Evolutionary conservation across 495 filamentous ascomycete species (phyloP).

Genomic region (Wilcoxina mikolae): DNA sequence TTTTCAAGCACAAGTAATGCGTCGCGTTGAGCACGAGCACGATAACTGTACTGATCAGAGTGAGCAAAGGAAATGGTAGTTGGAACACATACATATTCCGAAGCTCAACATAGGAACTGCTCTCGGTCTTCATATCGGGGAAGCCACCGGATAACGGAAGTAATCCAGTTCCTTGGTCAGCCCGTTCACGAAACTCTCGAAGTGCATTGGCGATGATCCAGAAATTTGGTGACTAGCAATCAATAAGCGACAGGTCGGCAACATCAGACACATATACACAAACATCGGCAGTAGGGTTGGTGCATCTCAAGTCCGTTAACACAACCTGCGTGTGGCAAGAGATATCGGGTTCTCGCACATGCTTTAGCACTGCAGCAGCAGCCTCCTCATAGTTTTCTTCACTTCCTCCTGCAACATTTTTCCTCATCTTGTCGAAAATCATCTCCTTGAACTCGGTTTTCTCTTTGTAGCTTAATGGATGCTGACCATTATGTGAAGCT

Average conservation of each 20-base stretch:
- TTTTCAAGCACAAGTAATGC: slow-evolving; percentile 56
- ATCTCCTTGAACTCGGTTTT: slow-evolving; percentile 67
- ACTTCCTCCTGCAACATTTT: slow-evolving; percentile 63
- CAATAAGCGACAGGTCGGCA: background rate
- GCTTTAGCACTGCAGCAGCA: slow-evolving; percentile 70
- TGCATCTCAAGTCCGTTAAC: slow-evolving; percentile 51
- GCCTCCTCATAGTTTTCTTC: slow-evolving; percentile 98
- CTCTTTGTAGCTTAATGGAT: slow-evolving; percentile 64
- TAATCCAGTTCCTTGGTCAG: slow-evolving; percentile 36
- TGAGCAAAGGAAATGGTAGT: background rate
- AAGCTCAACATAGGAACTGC: slow-evolving; percentile 74
- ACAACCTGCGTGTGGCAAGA: slow-evolving; percentile 58
- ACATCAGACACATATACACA: slow-evolving; percentile 3
- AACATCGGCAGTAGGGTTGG: slow-evolving; percentile 31
- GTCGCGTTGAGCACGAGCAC: slow-evolving; percentile 69
- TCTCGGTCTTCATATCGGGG: slow-evolving; percentile 97
- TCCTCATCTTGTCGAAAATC: slow-evolving; percentile 51
- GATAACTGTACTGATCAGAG: slow-evolving; percentile 47
- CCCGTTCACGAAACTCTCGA: slow-evolving; percentile 52
- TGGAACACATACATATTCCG: slow-evolving; percentile 50
- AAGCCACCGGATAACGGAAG: slow-evolving; percentile 77
- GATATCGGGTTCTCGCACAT: slow-evolving; percentile 50
- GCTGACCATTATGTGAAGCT: slow-evolving; percentile 47
- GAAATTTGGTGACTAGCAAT: slow-evolving; percentile 41
- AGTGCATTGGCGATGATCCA: slow-evolving; percentile 85